These are phyloP conservation scores for Rhizophora mangle DNA, from an alignment of 345 rosid species.

Conservation along the genomic window DNA sequence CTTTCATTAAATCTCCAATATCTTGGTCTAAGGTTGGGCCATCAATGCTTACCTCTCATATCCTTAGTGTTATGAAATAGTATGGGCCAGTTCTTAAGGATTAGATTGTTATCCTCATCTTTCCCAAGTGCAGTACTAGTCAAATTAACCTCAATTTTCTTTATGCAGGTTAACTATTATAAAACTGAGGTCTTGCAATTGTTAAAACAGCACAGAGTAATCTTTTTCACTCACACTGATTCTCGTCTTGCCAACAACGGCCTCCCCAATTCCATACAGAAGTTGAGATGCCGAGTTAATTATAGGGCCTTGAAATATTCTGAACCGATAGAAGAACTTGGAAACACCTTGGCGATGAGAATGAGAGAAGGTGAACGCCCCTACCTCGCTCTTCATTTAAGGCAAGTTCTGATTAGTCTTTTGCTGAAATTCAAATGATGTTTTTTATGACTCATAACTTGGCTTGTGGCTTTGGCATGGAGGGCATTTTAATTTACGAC, in stretches of 20 bases:
- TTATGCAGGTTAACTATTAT: constrained; percentile 73
- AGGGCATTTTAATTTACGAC: background rate
- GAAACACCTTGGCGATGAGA: constrained; percentile 68
- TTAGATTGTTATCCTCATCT: background rate
- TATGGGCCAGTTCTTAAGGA: background rate
- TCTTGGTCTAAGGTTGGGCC: constrained; percentile 85
- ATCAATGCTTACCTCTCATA: background rate
- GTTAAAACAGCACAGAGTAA: constrained; percentile 78
- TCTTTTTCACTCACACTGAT: constrained; percentile 87
- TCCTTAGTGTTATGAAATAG: background rate
- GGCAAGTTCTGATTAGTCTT: constrained; percentile 41
- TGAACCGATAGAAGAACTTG: constrained; percentile 72
- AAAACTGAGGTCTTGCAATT: constrained; percentile 66
- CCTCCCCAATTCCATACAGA: constrained; percentile 60
- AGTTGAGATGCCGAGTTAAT: constrained; percentile 85
- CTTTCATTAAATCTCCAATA: constrained; percentile 72
- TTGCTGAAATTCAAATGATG: background rate
- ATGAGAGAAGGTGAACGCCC: constrained; percentile 71
- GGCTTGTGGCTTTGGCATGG: too few species aligned
- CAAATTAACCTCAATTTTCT: constrained; percentile 12
- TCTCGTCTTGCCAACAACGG: constrained; percentile 88
- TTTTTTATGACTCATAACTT: too few species aligned
- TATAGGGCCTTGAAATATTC: constrained; percentile 80
- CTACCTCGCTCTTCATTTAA: constrained; percentile 90
- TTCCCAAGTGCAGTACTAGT: background rate